Base-by-base conservation (phyloP, 495 filamentous ascomycete species). In the Aspergillus wentii region DNA sequence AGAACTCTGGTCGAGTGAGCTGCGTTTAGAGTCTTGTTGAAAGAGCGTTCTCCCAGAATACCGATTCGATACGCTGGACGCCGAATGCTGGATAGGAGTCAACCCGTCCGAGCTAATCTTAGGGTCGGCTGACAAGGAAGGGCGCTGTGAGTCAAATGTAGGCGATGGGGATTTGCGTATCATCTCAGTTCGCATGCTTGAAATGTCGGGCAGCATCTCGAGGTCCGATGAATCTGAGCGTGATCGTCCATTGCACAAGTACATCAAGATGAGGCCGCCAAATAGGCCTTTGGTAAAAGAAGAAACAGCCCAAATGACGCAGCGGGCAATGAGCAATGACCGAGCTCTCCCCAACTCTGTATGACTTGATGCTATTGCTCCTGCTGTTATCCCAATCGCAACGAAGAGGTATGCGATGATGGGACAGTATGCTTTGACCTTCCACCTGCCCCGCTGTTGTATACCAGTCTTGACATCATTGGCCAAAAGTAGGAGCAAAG, bases 31-130 rank as follows among this genome's bases (percentile, higher is more conserved):
- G 27, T 49, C 44, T 8, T 51, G 49, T n/a, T 52, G 49, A 29
- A 52, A 54, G 2, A 69, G 31, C 15, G 62, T 68, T 25, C 46
- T 48, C 1, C 57, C 62, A 2, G 65, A 69, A 36, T 58, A 61
- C 1, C 65, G 61, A 27, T 54, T 56, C 4, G 61, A 64, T 2
- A 48, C 46, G 29, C 57, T 44, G 4, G 50, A 57, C 1, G 33
- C 15, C 22, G 39, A 41, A n/a, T 41, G 39, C 15, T 48, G 42
- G 6, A 29, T 17, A 3, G 38, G 30, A 6, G 42, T 16, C 16
- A 32, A 17, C 5, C 15, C 27, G 13, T 47, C 51, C 17, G 30
- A 22, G 33, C 43, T 41, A 14, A 30, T 18, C 32, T 32, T 53
- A 2, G 39, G 40, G 1, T 51, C 43, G 0, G 25, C 27, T n/a